Percentiles rank a stretch among this genome's conserved stretches.
These are phyloP conservation scores for Asterella californica DNA, from an alignment of 225 moss, liverwort and hornwort genomes.

Conservation along the genomic window DNA sequence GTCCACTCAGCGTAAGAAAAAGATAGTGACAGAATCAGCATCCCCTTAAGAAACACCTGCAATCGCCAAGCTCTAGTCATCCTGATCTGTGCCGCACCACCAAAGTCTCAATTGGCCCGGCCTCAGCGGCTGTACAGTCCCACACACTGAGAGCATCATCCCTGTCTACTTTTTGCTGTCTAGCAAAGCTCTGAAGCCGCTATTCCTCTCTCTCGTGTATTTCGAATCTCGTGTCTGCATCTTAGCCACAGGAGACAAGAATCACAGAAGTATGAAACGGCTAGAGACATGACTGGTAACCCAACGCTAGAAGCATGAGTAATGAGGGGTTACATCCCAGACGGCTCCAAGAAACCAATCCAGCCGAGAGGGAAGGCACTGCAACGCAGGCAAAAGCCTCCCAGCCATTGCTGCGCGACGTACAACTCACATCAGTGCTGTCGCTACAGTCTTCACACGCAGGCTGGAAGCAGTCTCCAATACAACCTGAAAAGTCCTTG, in stretches of 20 bases:
- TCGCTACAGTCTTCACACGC: background rate
- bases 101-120: background rate
- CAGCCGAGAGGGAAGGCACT: no score
- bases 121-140: background rate
- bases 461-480: background rate
- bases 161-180: background rate
- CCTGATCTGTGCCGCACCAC: background rate
- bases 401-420: background rate
- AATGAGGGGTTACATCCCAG: no score
- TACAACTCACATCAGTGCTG: background rate
- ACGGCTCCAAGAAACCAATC: background rate
- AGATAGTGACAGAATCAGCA: constrained; percentile 12
- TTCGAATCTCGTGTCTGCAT: background rate
- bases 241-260: background rate
- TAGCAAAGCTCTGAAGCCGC: background rate
- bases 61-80: background rate
- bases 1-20: background rate
- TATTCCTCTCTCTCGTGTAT: background rate
- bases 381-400: background rate
- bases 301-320: background rate
- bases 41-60: background rate
- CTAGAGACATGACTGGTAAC: background rate
- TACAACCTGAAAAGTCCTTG: background rate
- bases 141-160: background rate
- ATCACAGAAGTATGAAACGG: background rate